phyloP scores from a whole-genome alignment of 2,329 filamentous ascomycete species.

The Exophiala bonariae region DNA sequence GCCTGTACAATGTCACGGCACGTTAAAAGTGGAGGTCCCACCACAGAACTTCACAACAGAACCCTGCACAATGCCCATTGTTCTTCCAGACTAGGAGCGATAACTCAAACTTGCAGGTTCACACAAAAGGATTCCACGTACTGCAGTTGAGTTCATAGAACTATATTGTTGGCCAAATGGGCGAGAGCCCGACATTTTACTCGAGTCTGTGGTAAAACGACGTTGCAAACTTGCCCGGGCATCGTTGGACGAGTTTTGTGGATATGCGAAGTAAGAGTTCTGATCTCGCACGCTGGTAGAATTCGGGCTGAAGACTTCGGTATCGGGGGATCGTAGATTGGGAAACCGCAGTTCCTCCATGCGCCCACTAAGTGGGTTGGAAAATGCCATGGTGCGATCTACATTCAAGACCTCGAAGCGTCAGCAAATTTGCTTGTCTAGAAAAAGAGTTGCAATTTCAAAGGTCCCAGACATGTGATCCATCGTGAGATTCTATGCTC shows the following conservation, averaged over 20 bases:
- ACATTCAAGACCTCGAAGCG: neutral
- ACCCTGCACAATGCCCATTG: constrained; percentile 15
- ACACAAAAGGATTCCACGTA: constrained; percentile 19
- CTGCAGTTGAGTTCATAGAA: constrained; percentile 30
- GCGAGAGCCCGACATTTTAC: constrained; percentile 65
- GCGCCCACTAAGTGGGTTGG: constrained; percentile 61
- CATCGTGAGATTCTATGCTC: too few species aligned
- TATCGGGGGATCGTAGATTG: constrained; percentile 73
- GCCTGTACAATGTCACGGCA: too few species aligned
- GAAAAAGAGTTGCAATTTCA: too few species aligned
- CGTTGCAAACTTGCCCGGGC: constrained; percentile 77
- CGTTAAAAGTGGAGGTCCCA: too few species aligned
- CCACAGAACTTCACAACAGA: constrained; percentile 7
- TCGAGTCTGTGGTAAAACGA: constrained; percentile 90
- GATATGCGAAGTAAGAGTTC: constrained; percentile 61
- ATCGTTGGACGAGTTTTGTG: constrained; percentile 59
- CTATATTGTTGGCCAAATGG: constrained; percentile 30
- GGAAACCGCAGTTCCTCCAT: constrained; percentile 82
- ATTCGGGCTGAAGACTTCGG: constrained; percentile 75
- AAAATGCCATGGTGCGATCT: constrained; percentile 61
- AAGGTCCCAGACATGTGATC: too few species aligned
- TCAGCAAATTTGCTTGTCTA: neutral
- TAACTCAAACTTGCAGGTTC: constrained; percentile 10
- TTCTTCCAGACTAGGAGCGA: constrained; percentile 10
- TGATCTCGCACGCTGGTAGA: constrained; percentile 71